Evolutionary conservation across 169 alveolate species (phyloP), one percentile per base, ranked within the genome.

Genomic region (Cryptosporidium muris): DNA sequence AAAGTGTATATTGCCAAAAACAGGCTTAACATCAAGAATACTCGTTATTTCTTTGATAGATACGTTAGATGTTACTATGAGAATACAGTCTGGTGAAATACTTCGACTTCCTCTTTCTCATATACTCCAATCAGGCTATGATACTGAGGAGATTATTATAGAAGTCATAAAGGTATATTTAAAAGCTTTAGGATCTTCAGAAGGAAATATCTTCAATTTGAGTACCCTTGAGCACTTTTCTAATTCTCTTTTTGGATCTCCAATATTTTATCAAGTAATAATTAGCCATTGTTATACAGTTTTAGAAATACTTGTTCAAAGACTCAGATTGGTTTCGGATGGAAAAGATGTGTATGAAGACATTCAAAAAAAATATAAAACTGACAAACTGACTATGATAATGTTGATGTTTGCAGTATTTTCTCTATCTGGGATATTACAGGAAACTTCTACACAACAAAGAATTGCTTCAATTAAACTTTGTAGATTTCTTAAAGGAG

Each of bases 201-300:
- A 14, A n/a, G 48, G 38, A 60, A 60, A 60, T 34, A 5, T 62
- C 38, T 42, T 60, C 16, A 14, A 40, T 37, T 38, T 4, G 43
- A 16, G 14, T n/a, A 14, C 40, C 5, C 4, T 49, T 48, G 12
- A 49, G 3, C 6, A 62, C 42, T 12, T 14, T 37, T 4, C 0
- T 12, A 14, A 16, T 2, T 12, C 36, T 38, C 9, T 74, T 74
- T 74, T 74, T 58, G 74, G 74, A n/a, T 58, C 36, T 14, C 54
- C 54, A 58, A 51, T 56, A n/a, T 74, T 58, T 74, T 40, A 4
- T 34, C 74, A 74, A 7, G 60, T 37, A 5, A 47, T 74, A 74
- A 47, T 74, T 11, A 74, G 85, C 56, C 85, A 74, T 34, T 58
- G 85, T 60, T 74, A 58, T 42, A 58, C 85, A 14, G 54, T 74